Conservation (phyloP, 2,329 filamentous ascomycete genomes). For the Colletotrichum eleusines region DNA sequence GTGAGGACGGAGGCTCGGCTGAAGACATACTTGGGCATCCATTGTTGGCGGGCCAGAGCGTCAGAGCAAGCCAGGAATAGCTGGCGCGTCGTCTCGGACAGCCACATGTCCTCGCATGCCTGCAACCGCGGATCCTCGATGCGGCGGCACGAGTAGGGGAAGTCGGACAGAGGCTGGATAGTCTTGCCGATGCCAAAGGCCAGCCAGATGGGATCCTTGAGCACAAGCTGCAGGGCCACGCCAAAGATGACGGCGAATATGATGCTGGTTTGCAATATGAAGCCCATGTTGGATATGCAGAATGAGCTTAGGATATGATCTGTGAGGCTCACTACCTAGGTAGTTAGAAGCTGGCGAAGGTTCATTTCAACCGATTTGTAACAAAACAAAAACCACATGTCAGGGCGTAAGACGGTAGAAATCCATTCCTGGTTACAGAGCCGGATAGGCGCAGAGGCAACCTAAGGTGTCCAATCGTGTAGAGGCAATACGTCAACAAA, state of each 20-base stretch:
- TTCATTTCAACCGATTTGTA: neutral
- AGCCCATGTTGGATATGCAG: conserved; percentile 1
- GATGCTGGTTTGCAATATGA: conserved; percentile 34
- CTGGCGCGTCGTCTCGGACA: conserved; percentile 47
- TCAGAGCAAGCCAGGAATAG: conserved; percentile 50
- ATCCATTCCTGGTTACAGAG: neutral
- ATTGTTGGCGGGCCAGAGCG: conserved; percentile 39
- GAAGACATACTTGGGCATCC: conserved; percentile 46
- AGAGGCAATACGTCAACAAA: too few species aligned
- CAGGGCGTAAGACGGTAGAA: neutral
- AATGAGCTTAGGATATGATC: neutral
- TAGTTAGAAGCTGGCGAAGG: neutral
- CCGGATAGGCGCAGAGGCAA: too few species aligned
- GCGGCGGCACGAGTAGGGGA: conserved; percentile 48
- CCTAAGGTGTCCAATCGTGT: too few species aligned
- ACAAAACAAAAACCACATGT: neutral
- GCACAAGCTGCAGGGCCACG: conserved; percentile 41
- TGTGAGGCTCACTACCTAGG: neutral
- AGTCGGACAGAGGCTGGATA: conserved; percentile 46
- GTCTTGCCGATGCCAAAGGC: conserved; percentile 45
- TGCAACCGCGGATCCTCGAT: conserved; percentile 46
- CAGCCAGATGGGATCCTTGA: conserved; percentile 43
- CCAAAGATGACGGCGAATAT: conserved; percentile 41
- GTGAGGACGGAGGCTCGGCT: neutral
- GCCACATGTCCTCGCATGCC: conserved; percentile 51